A percentile compares a stretch with the other conserved stretches of the same genome.
Evolutionary conservation across 2,329 filamentous ascomycete species (phyloP).

Genomic region (Atkinsonella texensis): DNA sequence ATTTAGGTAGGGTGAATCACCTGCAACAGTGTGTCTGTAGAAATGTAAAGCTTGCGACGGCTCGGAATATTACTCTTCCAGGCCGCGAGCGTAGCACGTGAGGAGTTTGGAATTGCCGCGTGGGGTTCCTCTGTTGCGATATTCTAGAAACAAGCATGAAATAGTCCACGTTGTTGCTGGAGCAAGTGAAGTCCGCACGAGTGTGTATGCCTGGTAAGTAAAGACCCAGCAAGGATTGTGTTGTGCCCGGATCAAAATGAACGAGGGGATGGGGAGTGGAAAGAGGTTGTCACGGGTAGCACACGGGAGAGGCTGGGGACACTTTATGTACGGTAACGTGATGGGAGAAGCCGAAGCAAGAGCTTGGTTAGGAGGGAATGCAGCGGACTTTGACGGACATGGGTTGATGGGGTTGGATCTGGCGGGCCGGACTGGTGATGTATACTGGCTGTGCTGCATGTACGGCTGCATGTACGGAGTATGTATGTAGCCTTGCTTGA

Average conservation of each 20-base stretch:
- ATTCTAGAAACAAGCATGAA: not conserved
- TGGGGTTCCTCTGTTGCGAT: not conserved
- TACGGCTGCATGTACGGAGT: too few relatives aligned
- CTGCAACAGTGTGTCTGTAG: not conserved
- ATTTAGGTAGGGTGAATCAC: not conserved
- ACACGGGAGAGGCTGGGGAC: not conserved
- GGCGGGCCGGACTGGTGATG: not conserved
- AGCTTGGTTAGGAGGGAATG: not conserved
- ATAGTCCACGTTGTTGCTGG: not conserved
- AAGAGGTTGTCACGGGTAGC: not conserved
- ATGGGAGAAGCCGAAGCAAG: not conserved
- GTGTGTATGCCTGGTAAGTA: not conserved
- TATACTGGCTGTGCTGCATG: too few relatives aligned
- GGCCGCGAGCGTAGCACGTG: constrained; percentile 1
- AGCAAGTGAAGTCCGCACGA: not conserved
- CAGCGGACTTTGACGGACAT: not conserved
- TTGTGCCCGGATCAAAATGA: not conserved
- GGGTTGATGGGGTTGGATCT: not conserved
- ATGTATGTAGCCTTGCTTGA: constrained; percentile 1
- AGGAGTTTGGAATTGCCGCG: not conserved
- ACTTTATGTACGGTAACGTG: not conserved
- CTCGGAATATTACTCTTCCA: not conserved
- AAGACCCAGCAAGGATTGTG: not conserved
- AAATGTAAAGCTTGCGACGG: not conserved
- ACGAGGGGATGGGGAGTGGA: not conserved